These are phyloP conservation scores for Ceratocystis colombiana DNA, from an alignment of 2,329 filamentous ascomycete species.

Conservation along the genomic window DNA sequence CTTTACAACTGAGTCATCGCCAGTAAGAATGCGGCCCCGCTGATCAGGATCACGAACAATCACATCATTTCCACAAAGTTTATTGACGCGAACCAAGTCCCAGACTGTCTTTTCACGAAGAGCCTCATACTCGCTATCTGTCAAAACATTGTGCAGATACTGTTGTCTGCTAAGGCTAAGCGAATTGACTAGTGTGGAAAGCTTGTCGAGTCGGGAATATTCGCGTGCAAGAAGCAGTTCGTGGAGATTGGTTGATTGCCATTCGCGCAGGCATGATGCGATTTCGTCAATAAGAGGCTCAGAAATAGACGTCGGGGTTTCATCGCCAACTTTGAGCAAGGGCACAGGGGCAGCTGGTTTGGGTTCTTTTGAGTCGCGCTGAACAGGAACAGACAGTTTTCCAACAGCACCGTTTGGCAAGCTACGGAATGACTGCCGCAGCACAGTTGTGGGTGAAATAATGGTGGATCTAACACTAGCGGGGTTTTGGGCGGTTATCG, in stretches of 20 bases:
- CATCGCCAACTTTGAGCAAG: constrained; percentile 95
- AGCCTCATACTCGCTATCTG: constrained; percentile 66
- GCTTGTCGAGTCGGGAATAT: constrained; percentile 69
- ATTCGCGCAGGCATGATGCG: constrained; percentile 89
- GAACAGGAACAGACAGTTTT: constrained; percentile 40
- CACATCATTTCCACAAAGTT: constrained; percentile 83
- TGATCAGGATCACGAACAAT: constrained; percentile 84
- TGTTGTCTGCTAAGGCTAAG: constrained; percentile 79
- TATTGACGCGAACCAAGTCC: constrained; percentile 90
- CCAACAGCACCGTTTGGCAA: constrained; percentile 36
- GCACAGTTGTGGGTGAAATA: constrained; percentile 22
- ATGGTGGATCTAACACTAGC: constrained; percentile 21
- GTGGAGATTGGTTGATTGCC: constrained; percentile 95
- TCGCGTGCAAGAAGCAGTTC: constrained; percentile 74
- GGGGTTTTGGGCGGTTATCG: neutral
- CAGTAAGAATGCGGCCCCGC: constrained; percentile 75
- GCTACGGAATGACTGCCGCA: constrained; percentile 30
- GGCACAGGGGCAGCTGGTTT: constrained; percentile 88
- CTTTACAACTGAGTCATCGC: constrained; percentile 85
- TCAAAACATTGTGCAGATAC: constrained; percentile 88
- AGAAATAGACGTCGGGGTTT: constrained; percentile 77
- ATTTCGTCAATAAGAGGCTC: constrained; percentile 97
- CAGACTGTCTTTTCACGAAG: constrained; percentile 87
- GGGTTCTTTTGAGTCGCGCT: constrained; percentile 55
- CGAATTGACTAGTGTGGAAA: constrained; percentile 69